Evolutionary conservation across 441 rosid species (phyloP).

Genomic region (Erodium texanum): DNA sequence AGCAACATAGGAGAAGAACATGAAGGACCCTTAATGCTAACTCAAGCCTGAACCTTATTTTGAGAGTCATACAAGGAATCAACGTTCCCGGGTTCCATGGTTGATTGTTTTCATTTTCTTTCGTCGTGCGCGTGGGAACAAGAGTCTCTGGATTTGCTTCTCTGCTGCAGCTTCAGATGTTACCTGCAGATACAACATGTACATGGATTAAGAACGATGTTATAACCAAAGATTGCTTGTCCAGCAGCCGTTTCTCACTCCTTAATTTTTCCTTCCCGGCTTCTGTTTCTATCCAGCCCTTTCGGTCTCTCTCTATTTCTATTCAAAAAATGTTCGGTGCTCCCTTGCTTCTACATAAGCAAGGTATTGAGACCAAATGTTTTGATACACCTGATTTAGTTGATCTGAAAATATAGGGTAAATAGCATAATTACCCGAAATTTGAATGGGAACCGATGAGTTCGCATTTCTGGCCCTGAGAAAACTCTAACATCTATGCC

Average conservation of each 20-base stretch:
- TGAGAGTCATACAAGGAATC: constrained; percentile 15
- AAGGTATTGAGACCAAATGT: too few species aligned
- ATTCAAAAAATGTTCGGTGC: too few species aligned
- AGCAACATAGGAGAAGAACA: neutral
- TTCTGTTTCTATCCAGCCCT: too few species aligned
- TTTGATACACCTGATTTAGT: too few species aligned
- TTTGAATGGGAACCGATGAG: constrained; percentile 93
- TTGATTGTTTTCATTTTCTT: constrained; percentile 52
- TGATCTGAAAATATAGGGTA: too few species aligned
- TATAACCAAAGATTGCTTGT: too few species aligned
- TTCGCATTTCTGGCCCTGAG: constrained; percentile 59
- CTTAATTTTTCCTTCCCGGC: too few species aligned
- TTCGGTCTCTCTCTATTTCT: too few species aligned
- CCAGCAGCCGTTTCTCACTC: too few species aligned
- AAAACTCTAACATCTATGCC: constrained; percentile 82
- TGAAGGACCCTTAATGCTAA: neutral
- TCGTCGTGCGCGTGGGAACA: constrained; percentile 65
- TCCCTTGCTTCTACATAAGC: too few species aligned
- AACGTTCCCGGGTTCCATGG: constrained; percentile 30
- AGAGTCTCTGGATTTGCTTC: constrained; percentile 68
- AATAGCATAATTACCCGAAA: constrained; percentile 36
- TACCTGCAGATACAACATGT: constrained; percentile 38
- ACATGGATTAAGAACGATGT: too few species aligned
- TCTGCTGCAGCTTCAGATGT: constrained; percentile 61
- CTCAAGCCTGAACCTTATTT: neutral